Conservation (phyloP, 2,329 filamentous ascomycete species). For the Zasmidium citrigriseum region DNA sequence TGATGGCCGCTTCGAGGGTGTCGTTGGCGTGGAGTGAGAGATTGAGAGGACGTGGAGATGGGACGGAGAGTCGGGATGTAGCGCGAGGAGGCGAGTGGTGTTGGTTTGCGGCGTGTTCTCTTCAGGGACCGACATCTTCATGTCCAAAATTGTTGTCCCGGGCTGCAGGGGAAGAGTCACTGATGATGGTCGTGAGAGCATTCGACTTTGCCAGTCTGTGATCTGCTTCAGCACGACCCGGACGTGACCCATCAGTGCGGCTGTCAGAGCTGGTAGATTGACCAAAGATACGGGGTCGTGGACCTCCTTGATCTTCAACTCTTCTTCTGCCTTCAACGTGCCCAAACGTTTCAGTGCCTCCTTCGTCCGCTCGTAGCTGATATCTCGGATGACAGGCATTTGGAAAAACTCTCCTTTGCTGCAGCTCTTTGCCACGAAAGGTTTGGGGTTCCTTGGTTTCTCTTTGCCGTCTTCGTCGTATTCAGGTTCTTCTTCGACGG, state of each 20-base stretch:
- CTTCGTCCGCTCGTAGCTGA: constrained; percentile 25
- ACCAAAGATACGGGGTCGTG: constrained; percentile 20
- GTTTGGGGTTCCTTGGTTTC: too few relatives aligned
- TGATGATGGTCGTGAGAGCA: constrained; percentile 24
- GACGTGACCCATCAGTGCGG: constrained; percentile 25
- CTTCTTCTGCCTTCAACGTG: constrained; percentile 3
- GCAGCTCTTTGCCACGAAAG: constrained; percentile 33
- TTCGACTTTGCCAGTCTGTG: constrained; percentile 44
- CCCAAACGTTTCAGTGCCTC: constrained; percentile 19
- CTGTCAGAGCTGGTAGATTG: constrained; percentile 30
- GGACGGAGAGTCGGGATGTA: not conserved
- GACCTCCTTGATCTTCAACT: constrained; percentile 18
- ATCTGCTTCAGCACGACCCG: constrained; percentile 37
- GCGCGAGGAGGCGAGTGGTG: not conserved
- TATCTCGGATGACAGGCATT: constrained; percentile 18
- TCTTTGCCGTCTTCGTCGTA: too few relatives aligned
- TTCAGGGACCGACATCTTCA: constrained; percentile 9
- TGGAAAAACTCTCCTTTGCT: constrained; percentile 22
- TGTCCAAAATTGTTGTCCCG: constrained; percentile 8
- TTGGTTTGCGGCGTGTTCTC: not conserved
- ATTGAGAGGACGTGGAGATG: not conserved
- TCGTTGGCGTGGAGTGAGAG: not conserved
- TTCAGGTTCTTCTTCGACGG: too few relatives aligned
- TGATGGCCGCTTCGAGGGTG: not conserved
- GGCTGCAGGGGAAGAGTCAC: constrained; percentile 1